A percentile compares a stretch with the other conserved stretches of the same genome.
Evolutionary conservation across 768 basidiomycete genomes (phyloP).

Genomic region (Serpula lacrymans): DNA sequence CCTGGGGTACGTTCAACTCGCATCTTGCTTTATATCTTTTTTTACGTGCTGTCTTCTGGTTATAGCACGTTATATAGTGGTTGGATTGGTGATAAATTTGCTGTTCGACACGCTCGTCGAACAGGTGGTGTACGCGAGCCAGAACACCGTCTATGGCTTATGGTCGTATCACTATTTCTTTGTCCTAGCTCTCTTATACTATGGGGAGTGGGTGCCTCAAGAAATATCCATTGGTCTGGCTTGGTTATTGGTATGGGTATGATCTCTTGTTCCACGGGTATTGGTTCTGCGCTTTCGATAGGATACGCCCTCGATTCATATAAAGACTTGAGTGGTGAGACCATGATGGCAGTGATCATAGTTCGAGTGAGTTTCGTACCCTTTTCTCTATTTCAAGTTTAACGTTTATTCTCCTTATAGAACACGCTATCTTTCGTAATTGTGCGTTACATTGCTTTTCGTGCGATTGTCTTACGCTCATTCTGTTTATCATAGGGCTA

Average conservation of each 20-base stretch:
- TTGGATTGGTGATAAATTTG: constrained; percentile 17
- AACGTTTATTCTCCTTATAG: constrained; percentile 2
- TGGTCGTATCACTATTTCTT: constrained; percentile 15
- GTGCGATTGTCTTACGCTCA: too few species aligned
- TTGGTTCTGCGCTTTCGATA: constrained; percentile 16
- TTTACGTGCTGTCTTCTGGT: neutral
- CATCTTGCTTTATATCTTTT: too few species aligned
- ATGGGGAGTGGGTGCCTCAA: constrained; percentile 18
- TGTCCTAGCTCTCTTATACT: constrained; percentile 17
- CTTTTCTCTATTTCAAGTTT: too few species aligned
- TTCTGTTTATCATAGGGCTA: neutral
- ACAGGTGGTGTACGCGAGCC: constrained; percentile 15
- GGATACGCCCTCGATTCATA: constrained; percentile 18
- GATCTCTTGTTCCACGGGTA: constrained; percentile 18
- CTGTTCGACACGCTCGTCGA: constrained; percentile 15
- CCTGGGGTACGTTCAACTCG: too few species aligned
- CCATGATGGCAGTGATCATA: constrained; percentile 18
- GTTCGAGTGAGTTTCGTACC: constrained; percentile 11
- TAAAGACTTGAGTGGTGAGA: constrained; percentile 16
- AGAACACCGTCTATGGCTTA: constrained; percentile 22
- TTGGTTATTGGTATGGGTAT: constrained; percentile 18
- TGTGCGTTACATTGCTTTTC: constrained; percentile 10
- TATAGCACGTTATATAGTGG: constrained; percentile 16
- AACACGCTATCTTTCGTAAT: constrained; percentile 17
- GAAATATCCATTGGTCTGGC: constrained; percentile 11